A percentile compares a stretch with the other conserved stretches of the same genome.
Conservation (phyloP, 2,329 filamentous ascomycete species). For the Myriosclerotinia curreyana region DNA sequence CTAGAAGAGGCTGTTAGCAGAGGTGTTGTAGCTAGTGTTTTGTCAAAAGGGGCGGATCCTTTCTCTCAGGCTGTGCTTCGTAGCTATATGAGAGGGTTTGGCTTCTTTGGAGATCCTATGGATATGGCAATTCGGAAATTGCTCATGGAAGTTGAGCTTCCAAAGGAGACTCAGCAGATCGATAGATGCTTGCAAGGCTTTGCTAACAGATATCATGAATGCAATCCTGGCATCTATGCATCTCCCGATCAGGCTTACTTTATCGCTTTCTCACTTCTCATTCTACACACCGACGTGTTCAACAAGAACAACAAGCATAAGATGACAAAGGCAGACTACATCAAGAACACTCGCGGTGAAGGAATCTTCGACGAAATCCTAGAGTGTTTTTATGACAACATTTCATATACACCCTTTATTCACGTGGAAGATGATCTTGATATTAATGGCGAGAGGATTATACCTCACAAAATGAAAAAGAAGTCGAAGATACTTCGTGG, state of each 20-base stretch:
- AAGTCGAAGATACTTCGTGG: slow-evolving; percentile 63
- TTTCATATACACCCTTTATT: slow-evolving; percentile 96
- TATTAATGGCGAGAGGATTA: slow-evolving; percentile 69
- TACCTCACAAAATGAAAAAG: slow-evolving; percentile 69
- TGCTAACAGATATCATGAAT: slow-evolving; percentile 95
- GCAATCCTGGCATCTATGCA: slow-evolving; percentile 92
- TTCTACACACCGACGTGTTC: slow-evolving; percentile 97
- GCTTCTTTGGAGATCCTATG: slow-evolving; percentile 94
- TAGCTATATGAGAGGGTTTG: slow-evolving; percentile 93
- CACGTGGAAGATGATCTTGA: slow-evolving; percentile 92
- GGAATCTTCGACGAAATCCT: slow-evolving; percentile 91
- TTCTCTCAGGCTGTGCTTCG: slow-evolving; percentile 82
- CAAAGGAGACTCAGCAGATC: slow-evolving; percentile 97
- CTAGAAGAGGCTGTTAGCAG: slow-evolving; percentile 77
- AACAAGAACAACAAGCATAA: slow-evolving; percentile 99
- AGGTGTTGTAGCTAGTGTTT: slow-evolving; percentile 76
- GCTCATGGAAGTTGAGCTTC: slow-evolving; percentile 92
- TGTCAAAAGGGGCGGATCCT: slow-evolving; percentile 81
- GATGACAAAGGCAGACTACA: slow-evolving; percentile 93
- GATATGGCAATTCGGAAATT: slow-evolving; percentile 97
- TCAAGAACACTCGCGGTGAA: slow-evolving; percentile 90
- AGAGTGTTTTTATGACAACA: slow-evolving; percentile 97
- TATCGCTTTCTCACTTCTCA: slow-evolving; percentile 92
- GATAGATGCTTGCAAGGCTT: slow-evolving; percentile 92
- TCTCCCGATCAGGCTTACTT: slow-evolving; percentile 96